Conservation (phyloP, 306 rosid species). For the Canavalia gladiata region DNA sequence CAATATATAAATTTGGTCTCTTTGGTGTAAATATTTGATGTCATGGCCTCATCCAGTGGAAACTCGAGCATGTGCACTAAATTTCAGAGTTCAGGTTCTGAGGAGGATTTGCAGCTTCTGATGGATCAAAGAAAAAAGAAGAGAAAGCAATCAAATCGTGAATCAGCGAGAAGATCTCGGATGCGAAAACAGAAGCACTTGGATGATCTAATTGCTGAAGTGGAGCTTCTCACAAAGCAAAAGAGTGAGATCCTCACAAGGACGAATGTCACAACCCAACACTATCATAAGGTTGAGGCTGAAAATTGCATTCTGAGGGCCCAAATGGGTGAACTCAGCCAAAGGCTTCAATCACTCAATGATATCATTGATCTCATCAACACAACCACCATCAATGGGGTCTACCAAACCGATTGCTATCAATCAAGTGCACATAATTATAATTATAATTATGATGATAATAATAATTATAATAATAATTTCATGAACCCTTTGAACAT, state of each 20-base stretch:
- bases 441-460: not conserved
- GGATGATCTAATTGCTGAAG: constrained; percentile 67
- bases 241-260: constrained; percentile 59
- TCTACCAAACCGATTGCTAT: constrained; percentile 39
- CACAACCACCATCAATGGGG: constrained; percentile 36
- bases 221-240: constrained; percentile 54
- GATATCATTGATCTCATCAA: constrained; percentile 64
- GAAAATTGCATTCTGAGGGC: constrained; percentile 70
- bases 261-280: constrained; percentile 60
- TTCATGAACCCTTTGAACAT: constrained; percentile 66
- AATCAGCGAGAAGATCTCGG: constrained; percentile 87
- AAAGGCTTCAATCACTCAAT: constrained; percentile 70
- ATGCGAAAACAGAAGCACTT: constrained; percentile 78
- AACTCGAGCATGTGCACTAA: constrained; percentile 62
- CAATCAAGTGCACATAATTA: constrained; percentile 23
- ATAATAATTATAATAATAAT: not conserved
- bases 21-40: constrained; percentile 53
- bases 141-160: constrained; percentile 85
- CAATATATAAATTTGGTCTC: not conserved
- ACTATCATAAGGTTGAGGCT: constrained; percentile 59
- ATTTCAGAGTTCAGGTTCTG: constrained; percentile 65
- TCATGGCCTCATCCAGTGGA: constrained; percentile 88
- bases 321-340: constrained; percentile 72
- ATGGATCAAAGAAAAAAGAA: constrained; percentile 79
- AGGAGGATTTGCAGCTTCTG: constrained; percentile 64